phyloP scores from a whole-genome alignment of 306 rosid species.

The Vachellia pachyceras region DNA sequence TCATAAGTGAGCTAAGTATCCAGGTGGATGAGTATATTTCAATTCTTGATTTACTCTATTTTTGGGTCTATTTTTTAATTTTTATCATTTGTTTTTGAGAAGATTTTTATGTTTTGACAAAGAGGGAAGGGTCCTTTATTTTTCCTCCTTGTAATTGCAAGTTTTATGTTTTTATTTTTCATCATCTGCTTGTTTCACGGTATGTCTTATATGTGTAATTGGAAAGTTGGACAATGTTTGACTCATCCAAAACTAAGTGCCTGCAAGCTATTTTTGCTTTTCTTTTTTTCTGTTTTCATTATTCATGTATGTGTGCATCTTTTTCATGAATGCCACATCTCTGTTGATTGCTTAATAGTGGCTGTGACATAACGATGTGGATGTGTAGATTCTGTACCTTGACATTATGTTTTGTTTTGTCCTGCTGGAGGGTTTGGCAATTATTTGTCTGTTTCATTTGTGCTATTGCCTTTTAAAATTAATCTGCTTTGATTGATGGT shows the following conservation, averaged over 20 bases:
- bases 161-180: not conserved
- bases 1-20: no score
- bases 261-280: not conserved
- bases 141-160: not conserved
- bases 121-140: not conserved
- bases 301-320: slow-evolving; percentile 33
- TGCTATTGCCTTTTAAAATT: slow-evolving; percentile 26
- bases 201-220: not conserved
- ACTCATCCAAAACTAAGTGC: slow-evolving; percentile 42
- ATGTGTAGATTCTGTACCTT: not conserved
- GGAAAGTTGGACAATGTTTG: not conserved
- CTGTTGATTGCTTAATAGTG: not conserved
- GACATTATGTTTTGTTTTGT: slow-evolving; percentile 12
- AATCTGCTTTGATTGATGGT: slow-evolving; percentile 47
- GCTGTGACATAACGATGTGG: not conserved
- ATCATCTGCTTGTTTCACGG: not conserved
- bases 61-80: not conserved
- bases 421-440: slow-evolving; percentile 25
- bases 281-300: not conserved
- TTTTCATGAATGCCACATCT: not conserved
- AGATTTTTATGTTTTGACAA: not conserved
- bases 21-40: not conserved
- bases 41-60: not conserved
- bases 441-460: slow-evolving; percentile 25
- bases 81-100: not conserved